phyloP scores from a whole-genome alignment of 805 yeast genomes.

The Cyberlindnera samutprakarnensis region DNA sequence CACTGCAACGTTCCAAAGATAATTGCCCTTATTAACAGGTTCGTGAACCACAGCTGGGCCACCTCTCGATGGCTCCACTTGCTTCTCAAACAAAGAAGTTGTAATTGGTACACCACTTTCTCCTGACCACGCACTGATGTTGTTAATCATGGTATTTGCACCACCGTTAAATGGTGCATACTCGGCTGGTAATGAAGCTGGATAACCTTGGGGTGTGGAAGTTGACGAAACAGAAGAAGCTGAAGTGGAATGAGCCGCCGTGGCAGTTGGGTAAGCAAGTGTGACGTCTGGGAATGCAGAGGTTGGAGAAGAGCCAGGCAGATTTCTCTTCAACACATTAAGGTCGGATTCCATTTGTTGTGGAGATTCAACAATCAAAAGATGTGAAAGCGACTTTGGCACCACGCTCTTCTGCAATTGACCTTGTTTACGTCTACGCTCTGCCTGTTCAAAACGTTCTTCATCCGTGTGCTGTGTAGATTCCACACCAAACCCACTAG shows the following conservation, averaged over 20 bases:
- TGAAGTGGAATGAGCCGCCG: constrained; percentile 3
- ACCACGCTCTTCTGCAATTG: constrained; percentile 43
- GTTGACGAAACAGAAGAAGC: constrained; percentile 9
- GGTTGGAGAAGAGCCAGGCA: background rate
- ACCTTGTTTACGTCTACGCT: constrained; percentile 39
- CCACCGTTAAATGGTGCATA: constrained; percentile 29
- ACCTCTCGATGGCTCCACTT: constrained; percentile 3
- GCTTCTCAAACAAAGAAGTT: constrained; percentile 16
- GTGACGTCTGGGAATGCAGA: background rate
- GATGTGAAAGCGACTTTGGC: constrained; percentile 46
- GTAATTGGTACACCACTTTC: constrained; percentile 29
- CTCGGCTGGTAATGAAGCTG: constrained; percentile 11
- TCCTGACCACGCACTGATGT: constrained; percentile 55
- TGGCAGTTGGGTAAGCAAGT: constrained; percentile 2
- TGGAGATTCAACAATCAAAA: constrained; percentile 35
- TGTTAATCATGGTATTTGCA: constrained; percentile 52
- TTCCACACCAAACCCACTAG: constrained; percentile 16
- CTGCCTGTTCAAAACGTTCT: constrained; percentile 40
- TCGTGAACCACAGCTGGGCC: background rate
- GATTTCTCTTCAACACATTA: constrained; percentile 7
- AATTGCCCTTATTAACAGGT: constrained; percentile 5
- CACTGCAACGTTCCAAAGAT: constrained; percentile 25
- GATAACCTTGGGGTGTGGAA: constrained; percentile 12
- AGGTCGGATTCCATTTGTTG: constrained; percentile 21
- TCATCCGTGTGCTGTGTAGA: constrained; percentile 25